Conservation (phyloP, 768 basidiomycete genomes). For the Leccinum arenicola region DNA sequence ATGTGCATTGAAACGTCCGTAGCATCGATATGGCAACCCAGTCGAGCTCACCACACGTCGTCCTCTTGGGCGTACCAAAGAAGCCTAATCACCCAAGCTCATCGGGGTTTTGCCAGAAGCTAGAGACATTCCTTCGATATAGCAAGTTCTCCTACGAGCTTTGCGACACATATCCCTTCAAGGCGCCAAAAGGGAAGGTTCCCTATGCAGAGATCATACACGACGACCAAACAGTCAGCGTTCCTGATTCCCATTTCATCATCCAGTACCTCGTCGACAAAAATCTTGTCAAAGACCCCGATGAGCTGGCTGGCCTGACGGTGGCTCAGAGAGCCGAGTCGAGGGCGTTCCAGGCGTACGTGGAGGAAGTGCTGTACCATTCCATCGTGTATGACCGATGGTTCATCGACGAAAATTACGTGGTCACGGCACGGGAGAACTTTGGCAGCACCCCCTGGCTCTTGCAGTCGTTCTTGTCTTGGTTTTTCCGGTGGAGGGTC, state of each 20-base stretch:
- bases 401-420: slow-evolving; percentile 28
- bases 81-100: slow-evolving; percentile 17
- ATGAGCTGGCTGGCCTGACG: slow-evolving; percentile 26
- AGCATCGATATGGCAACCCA: slow-evolving; percentile 12
- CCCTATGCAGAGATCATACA: slow-evolving; percentile 32
- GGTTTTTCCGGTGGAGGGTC: slow-evolving; percentile 22
- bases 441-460: slow-evolving; percentile 17
- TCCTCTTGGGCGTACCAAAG: slow-evolving; percentile 29
- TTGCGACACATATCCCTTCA: slow-evolving; percentile 22
- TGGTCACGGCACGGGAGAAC: slow-evolving; percentile 8
- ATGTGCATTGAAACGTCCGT: neutral
- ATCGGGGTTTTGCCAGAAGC: slow-evolving; percentile 35
- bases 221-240: slow-evolving; percentile 15
- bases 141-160: slow-evolving; percentile 28
- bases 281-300: slow-evolving; percentile 26
- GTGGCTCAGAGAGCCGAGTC: slow-evolving; percentile 30
- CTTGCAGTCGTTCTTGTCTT: slow-evolving; percentile 21
- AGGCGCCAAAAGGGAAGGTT: slow-evolving; percentile 33
- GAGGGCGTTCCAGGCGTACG: slow-evolving; percentile 32
- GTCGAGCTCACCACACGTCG: slow-evolving; percentile 18
- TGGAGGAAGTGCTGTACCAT: slow-evolving; percentile 31
- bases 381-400: slow-evolving; percentile 32
- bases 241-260: slow-evolving; percentile 36
- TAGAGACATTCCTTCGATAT: slow-evolving; percentile 31
- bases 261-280: slow-evolving; percentile 29